Base-by-base conservation (phyloP, 179 eudicot genomes). In the Beta corolliflora region DNA sequence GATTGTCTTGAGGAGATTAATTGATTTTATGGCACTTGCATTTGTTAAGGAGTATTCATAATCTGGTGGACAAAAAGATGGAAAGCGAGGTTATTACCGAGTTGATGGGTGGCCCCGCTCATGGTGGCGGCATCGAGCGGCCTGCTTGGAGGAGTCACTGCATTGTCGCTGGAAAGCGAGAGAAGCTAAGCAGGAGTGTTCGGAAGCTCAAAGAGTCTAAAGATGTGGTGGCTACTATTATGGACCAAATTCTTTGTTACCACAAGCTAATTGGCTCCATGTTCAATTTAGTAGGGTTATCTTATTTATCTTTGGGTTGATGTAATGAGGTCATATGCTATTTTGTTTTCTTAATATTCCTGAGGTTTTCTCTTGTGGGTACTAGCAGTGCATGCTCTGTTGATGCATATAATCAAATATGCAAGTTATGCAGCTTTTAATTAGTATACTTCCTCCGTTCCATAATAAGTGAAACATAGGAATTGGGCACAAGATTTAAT, bases 121-220 rank as follows among this genome's bases (percentile, higher is more conserved):
- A 21, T 8, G 82, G 87, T 0, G 86, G 87, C 7, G 90, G 89
- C 15, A 69, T 87, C 9, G 86, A 86, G 64, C 75, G 82, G 78
- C n/a, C 65, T 90, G 89, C 75, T n/a, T 89, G 36, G 88, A 87
- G 53, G 91, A 90, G 63, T 66, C 91, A 1, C 91, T 88, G 1
- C n/a, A 78, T 87, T 0, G 73, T 89, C 44, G 81, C 90, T 0
- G 56, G 50, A 0, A 90, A 89, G 55, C 52, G 93, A 7, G 83
- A 69, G n/a, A 84, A 82, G 81, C 85, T 90, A 0, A 78, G 76
- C 9, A 79, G 75, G 18, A 90, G 90, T 53, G 73, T 87, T 14
- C 59, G 68, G 75, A 68, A 89, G 77, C 86, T 90, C 0, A 85
- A 85, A 79, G 89, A 90, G 75, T 90, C 90, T 0, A 89, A 85